Evolutionary conservation across 495 filamentous ascomycete genomes (phyloP), one percentile per base, ranked within the genome.

Genomic region (Pseudoneurospora amorphoporcata): DNA sequence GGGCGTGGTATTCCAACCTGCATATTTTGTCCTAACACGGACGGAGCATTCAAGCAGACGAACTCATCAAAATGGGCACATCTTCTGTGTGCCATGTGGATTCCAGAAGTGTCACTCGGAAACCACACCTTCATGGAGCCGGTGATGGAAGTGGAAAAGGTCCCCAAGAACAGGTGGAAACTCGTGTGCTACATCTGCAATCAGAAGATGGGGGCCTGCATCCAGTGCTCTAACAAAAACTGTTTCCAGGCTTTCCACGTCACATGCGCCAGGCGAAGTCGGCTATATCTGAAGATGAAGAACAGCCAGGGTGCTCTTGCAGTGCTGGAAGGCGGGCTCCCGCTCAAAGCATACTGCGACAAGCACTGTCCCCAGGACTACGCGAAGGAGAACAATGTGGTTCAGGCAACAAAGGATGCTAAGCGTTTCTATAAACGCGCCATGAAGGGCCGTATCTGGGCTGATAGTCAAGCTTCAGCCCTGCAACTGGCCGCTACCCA

Each of bases 241-340:
- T 99, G 95, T 81, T 99, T 94, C 77, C 89, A 93, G 77, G 95
- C 95, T n/a, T 99, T 98, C 82, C 95, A 99, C 81, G 95, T 98
- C 39, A 98, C 95, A 6, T 99, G 95, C 78, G 95, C 95, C 12
- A 89, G 96, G 45, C 86, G 93, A 73, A 92, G 94, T 43, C 90
- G 91, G 73, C 89, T 99, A 0, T 97, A 92, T 79, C 84, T 99
- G 72, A 97, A 95, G 84, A 98, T 98, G 95, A 98, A 98, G 81
- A 92, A 93, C 68, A 90, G 87, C 68, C 92, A 95, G 73, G 92
- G 93, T 8, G 87, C 86, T 9, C 86, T 91, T 5, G 90, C 90
- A n/a, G 89, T 92, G 19, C 87, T 95, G 72, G 95, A 99, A 76
- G 90, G 93, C n/a, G 92, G 89, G 74, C 84, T 84, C 16, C 88